Percentiles rank a stretch among this genome's conserved stretches.
These are phyloP conservation scores for Fragaria iinumae DNA, from an alignment of 306 rosid genomes.

Conservation along the genomic window DNA sequence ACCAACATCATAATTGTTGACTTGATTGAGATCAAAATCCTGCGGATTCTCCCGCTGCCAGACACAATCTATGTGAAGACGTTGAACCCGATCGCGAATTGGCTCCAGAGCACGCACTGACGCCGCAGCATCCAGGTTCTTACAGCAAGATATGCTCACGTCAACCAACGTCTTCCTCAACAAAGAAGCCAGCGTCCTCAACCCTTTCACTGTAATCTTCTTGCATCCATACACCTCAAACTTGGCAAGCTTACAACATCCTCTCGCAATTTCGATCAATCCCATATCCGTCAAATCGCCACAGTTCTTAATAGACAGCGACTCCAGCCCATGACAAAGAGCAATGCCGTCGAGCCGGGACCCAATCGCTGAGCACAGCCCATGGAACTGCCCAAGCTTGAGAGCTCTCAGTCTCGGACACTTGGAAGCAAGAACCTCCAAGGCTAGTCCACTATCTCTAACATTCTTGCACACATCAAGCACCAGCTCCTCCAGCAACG, in stretches of 20 bases:
- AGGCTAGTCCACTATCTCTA: conserved; percentile 59
- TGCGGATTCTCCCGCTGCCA: conserved; percentile 44
- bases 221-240: conserved; percentile 75
- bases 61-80: conserved; percentile 83
- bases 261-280: conserved; percentile 81
- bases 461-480: conserved; percentile 81
- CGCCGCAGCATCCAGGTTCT: conserved; percentile 52
- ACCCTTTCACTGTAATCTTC: conserved; percentile 59
- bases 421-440: conserved; percentile 63
- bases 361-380: conserved; percentile 65
- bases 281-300: conserved; percentile 87
- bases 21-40: conserved; percentile 36
- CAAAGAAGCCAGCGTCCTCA: conserved; percentile 67
- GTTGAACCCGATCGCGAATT: conserved; percentile 50
- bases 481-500: conserved; percentile 71
- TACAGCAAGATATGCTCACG: conserved; percentile 65
- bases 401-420: conserved; percentile 66
- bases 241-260: conserved; percentile 60
- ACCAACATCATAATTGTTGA: conserved; percentile 19
- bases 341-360: conserved; percentile 85
- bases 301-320: conserved; percentile 60
- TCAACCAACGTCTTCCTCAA: conserved; percentile 52
- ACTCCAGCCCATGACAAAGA: conserved; percentile 63
- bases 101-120: conserved; percentile 74
- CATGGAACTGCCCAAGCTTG: conserved; percentile 77